Evolutionary conservation across 768 basidiomycete genomes (phyloP), one percentile per base, ranked within the genome.

Genomic region (Termitomyces sp.): DNA sequence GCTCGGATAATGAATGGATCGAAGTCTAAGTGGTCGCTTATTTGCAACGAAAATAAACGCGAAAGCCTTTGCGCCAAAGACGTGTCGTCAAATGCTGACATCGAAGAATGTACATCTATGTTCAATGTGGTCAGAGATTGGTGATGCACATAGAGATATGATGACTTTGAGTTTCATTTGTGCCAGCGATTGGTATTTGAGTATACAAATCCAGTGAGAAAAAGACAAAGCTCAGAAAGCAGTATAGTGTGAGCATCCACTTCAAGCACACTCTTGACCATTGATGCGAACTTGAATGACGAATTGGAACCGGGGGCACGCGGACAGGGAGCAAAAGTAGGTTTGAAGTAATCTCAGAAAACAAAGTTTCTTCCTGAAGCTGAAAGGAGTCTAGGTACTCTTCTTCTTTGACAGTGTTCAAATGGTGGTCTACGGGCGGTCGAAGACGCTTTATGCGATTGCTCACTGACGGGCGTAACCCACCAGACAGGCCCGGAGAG

Each of bases 401-500:
- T 34, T 34, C 46, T 34, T 60, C 64, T 33, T 58, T 26, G n/a
- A 41, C 15, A 50, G 56, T 51, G 46, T 48, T 42, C 47, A 49
- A 29, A 36, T 42, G 56, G 20, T 33, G 58, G 52, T 57, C 45
- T 39, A 45, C 65, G 15, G 64, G 61, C 8, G 70, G 58, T 48
- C 76, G 68, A 28, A 73, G 62, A 48, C 79, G 80, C 55, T 79
- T 75, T 34, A 74, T 69, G 16, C 77, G 73, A 22, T 75, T 75
- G 12, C 72, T 67, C 37, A 52, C 37, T 16, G 78, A 81, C 34
- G 80, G 69, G 63, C 79, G 78, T 57, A 79, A 72, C 58, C 75
- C 79, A 47, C 75, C 74, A 29, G 72, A 49, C 0, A 57, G 39
- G 20, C 39, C 10, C 39, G 39, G 56, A 22, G 59, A 59, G 31